phyloP scores from a whole-genome alignment of 768 basidiomycete species.

The Collybia mongolica region DNA sequence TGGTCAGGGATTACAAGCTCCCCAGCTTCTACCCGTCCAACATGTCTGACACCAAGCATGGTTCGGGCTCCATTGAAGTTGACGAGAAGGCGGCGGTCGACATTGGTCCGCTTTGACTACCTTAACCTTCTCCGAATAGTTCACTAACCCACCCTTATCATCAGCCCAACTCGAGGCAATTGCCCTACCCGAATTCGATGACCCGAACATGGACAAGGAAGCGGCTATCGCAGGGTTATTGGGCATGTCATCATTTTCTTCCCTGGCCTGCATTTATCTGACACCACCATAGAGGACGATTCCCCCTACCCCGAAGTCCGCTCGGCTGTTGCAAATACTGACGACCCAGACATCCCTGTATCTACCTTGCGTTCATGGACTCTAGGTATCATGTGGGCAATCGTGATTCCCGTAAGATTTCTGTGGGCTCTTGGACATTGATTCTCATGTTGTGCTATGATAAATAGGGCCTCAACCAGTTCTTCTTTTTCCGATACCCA shows the following conservation, averaged over 20 bases:
- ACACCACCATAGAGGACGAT: slow-evolving; percentile 47
- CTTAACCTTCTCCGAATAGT: background rate
- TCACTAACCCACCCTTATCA: slow-evolving; percentile 2
- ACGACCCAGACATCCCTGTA: slow-evolving; percentile 62
- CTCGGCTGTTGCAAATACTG: slow-evolving; percentile 68
- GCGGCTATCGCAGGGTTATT: slow-evolving; percentile 40
- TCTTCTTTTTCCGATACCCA: slow-evolving; percentile 78
- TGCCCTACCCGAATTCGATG: slow-evolving; percentile 43
- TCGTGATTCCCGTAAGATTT: slow-evolving; percentile 50
- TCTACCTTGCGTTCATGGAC: slow-evolving; percentile 68
- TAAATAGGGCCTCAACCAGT: slow-evolving; percentile 59
- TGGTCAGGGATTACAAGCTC: slow-evolving; percentile 15
- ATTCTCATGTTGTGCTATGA: background rate
- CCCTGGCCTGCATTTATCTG: background rate
- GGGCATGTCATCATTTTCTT: slow-evolving; percentile 24
- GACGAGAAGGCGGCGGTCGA: slow-evolving; percentile 25
- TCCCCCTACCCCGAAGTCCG: slow-evolving; percentile 75
- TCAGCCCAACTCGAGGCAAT: slow-evolving; percentile 26
- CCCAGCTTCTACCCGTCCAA: slow-evolving; percentile 18
- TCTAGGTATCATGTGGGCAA: slow-evolving; percentile 69
- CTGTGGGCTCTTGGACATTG: background rate
- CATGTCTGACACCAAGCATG: slow-evolving; percentile 34
- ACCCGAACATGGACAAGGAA: slow-evolving; percentile 53
- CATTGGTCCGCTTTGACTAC: slow-evolving; percentile 12
- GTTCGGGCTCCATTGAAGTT: slow-evolving; percentile 20